phyloP scores from a whole-genome alignment of 805 yeast genomes.

The Scheffersomyces amazonensis region DNA sequence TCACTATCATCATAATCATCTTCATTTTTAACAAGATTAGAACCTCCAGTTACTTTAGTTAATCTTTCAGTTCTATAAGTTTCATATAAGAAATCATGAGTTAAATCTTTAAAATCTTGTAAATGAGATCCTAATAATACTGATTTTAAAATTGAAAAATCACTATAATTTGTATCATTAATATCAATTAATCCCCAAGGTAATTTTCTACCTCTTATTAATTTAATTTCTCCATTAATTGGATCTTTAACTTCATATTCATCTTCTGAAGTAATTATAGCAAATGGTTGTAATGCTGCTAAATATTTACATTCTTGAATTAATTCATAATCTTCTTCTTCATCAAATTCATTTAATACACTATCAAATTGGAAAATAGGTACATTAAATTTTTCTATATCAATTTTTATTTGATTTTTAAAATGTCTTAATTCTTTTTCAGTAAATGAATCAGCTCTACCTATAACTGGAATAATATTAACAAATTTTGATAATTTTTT shows the following conservation, averaged over 20 bases:
- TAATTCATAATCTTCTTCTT: conserved; percentile 72
- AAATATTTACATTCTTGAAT: conserved; percentile 66
- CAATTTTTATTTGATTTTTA: conserved; percentile 57
- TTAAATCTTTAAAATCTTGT: conserved; percentile 76
- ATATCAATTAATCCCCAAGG: conserved; percentile 75
- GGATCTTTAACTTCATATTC: conserved; percentile 42
- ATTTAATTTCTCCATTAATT: conserved; percentile 40
- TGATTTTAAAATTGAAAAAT: conserved; percentile 57
- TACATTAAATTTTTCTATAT: conserved; percentile 64
- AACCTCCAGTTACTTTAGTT: conserved; percentile 51
- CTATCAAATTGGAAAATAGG: conserved; percentile 75
- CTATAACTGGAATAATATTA: conserved; percentile 79
- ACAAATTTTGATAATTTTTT: conserved; percentile 65
- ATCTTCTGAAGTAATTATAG: conserved; percentile 64
- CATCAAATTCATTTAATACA: conserved; percentile 49
- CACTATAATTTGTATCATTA: conserved; percentile 49
- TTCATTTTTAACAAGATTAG: conserved; percentile 4
- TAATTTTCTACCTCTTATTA: conserved; percentile 59
- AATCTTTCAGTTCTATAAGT: conserved; percentile 77
- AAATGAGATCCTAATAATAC: conserved; percentile 81
- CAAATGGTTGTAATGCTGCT: conserved; percentile 70
- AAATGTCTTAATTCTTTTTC: conserved; percentile 58
- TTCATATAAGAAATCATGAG: conserved; percentile 74
- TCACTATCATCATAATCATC: conserved; percentile 23
- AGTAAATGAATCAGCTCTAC: conserved; percentile 79